A percentile compares a stretch with the other conserved stretches of the same genome.
phyloP scores from a whole-genome alignment of 306 rosid species.

The Prinsepia uniflora region DNA sequence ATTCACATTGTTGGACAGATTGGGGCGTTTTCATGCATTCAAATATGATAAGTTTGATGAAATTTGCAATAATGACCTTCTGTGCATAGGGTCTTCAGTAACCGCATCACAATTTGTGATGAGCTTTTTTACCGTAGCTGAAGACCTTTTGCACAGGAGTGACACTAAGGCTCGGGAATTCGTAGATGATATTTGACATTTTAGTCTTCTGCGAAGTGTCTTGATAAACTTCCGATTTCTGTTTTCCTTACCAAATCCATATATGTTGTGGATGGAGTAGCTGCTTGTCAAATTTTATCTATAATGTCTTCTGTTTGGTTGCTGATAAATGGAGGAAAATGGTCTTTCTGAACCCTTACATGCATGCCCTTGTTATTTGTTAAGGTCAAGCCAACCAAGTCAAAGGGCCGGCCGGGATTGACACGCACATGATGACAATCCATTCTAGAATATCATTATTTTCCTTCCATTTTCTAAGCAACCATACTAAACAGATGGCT shows the following conservation, averaged over 20 bases:
- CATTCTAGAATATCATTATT: constrained; percentile 5
- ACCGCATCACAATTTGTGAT: too few species aligned
- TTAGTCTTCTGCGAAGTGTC: not conserved
- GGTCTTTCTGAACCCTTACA: not conserved
- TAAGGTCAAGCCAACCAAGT: not conserved
- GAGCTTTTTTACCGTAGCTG: too few species aligned
- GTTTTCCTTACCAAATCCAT: too few species aligned
- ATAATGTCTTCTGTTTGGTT: constrained; percentile 5
- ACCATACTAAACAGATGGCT: not conserved
- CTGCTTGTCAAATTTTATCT: too few species aligned
- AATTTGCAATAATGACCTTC: too few species aligned
- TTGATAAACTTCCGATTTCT: not conserved
- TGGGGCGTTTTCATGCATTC: not conserved
- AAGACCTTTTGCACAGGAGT: too few species aligned
- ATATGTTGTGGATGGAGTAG: too few species aligned
- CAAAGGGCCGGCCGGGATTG: not conserved
- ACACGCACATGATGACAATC: not conserved
- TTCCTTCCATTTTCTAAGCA: constrained; percentile 10
- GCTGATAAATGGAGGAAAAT: not conserved
- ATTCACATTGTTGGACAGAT: not conserved
- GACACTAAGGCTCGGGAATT: not conserved
- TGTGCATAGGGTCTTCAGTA: too few species aligned
- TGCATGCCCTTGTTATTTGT: not conserved
- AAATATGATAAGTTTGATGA: too few species aligned
- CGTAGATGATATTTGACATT: not conserved